phyloP scores from a whole-genome alignment of 352 stramenopile genomes.

The Pythium phragmiticola region DNA sequence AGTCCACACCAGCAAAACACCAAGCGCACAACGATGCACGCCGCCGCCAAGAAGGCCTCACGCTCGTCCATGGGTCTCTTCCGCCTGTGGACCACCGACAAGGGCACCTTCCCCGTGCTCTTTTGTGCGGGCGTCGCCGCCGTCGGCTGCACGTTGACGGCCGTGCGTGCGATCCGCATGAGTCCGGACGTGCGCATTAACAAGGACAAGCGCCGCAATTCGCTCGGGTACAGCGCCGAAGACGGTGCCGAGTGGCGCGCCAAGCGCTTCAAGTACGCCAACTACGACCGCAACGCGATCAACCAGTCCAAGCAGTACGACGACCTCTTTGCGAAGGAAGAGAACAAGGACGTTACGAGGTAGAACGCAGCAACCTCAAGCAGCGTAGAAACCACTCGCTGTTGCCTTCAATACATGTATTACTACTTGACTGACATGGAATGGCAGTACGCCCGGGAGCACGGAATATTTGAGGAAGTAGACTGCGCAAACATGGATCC shows the following conservation, averaged over 20 bases:
- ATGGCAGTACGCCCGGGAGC: conserved; percentile 43
- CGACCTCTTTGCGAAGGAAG: conserved; percentile 43
- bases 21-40: conserved; percentile 10
- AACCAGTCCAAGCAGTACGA: conserved; percentile 68
- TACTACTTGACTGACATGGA: too few species aligned
- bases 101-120: conserved; percentile 44
- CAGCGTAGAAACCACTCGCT: background rate
- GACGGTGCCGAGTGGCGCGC: conserved; percentile 38
- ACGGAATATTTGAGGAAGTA: conserved; percentile 60
- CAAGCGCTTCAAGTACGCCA: conserved; percentile 48
- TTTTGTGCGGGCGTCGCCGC: conserved; percentile 39
- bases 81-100: conserved; percentile 55
- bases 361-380: conserved; percentile 14
- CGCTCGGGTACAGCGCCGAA: conserved; percentile 34
- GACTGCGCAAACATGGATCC: conserved; percentile 47
- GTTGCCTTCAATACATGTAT: too few species aligned
- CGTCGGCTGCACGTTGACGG: conserved; percentile 29
- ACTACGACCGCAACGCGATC: conserved; percentile 54
- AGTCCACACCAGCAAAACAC: background rate
- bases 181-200: conserved; percentile 43
- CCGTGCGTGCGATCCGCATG: conserved; percentile 31
- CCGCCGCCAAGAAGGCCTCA: conserved; percentile 18
- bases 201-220: conserved; percentile 39
- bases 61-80: conserved; percentile 39
- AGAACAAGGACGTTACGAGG: conserved; percentile 45